Percentiles rank a stretch among this genome's conserved stretches.
These are phyloP conservation scores for Fagopyrum esculentum DNA, from an alignment of 148 eudicot genomes.

Conservation along the genomic window DNA sequence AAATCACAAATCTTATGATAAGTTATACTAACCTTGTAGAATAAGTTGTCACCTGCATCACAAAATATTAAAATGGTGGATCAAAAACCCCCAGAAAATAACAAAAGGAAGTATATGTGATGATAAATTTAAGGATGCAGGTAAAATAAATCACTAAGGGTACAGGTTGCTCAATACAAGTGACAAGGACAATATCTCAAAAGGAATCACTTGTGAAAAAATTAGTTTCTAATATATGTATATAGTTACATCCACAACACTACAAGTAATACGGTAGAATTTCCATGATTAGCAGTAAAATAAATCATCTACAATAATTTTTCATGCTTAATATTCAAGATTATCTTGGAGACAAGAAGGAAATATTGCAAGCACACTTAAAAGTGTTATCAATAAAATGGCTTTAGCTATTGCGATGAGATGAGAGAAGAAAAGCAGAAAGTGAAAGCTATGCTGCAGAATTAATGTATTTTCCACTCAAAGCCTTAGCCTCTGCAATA, in stretches of 20 bases:
- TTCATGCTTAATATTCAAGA: background rate
- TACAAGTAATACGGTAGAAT: background rate
- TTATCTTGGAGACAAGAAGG: background rate
- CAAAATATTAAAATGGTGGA: constrained; percentile 12
- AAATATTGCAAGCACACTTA: background rate
- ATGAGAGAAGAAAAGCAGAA: background rate
- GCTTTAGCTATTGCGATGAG: background rate
- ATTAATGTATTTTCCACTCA: background rate
- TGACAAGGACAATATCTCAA: background rate
- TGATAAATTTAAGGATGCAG: background rate
- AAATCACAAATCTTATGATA: background rate
- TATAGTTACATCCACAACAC: background rate
- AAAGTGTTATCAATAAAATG: background rate
- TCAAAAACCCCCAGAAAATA: background rate
- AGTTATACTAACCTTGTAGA: constrained; percentile 51
- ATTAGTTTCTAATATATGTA: background rate
- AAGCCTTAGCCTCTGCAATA: too few relatives aligned
- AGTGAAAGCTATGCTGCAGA: background rate
- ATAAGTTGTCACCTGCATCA: constrained; percentile 49
- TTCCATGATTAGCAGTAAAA: background rate
- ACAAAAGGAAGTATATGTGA: background rate
- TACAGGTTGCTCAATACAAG: background rate
- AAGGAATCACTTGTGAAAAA: background rate
- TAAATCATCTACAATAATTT: background rate
- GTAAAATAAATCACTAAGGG: background rate